These are phyloP conservation scores for Colletotrichum echinochloae DNA, from an alignment of 2,329 filamentous ascomycete genomes.

Conservation along the genomic window DNA sequence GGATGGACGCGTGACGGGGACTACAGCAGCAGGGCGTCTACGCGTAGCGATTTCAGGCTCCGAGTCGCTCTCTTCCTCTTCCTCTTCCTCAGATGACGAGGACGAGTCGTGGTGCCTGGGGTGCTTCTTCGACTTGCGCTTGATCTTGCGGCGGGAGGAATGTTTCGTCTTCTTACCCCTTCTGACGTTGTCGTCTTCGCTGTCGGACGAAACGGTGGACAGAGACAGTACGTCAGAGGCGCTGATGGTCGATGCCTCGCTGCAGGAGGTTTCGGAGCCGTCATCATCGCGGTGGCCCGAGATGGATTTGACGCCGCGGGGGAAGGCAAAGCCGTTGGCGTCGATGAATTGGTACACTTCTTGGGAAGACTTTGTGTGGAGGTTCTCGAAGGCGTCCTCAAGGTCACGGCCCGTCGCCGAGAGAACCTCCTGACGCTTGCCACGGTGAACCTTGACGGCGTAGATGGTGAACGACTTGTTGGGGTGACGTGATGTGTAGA, in stretches of 20 bases:
- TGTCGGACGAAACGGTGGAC: slow-evolving; percentile 25
- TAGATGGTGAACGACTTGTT: slow-evolving; percentile 65
- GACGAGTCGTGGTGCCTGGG: slow-evolving; percentile 8
- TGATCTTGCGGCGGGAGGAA: slow-evolving; percentile 15
- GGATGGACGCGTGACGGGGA: slow-evolving; percentile 15
- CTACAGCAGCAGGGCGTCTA: slow-evolving; percentile 37
- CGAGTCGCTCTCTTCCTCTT: slow-evolving; percentile 10
- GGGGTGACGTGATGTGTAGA: slow-evolving; percentile 32
- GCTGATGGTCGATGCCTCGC: slow-evolving; percentile 31
- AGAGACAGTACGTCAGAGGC: slow-evolving; percentile 29
- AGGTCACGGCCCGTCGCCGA: slow-evolving; percentile 48
- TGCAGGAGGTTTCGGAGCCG: slow-evolving; percentile 29
- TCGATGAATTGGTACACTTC: slow-evolving; percentile 47
- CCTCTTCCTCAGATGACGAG: slow-evolving; percentile 5
- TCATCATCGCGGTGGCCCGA: slow-evolving; percentile 1
- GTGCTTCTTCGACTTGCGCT: slow-evolving; percentile 24
- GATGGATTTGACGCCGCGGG: slow-evolving; percentile 32
- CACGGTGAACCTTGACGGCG: slow-evolving; percentile 81
- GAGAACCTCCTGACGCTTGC: slow-evolving; percentile 70
- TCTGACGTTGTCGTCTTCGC: slow-evolving; percentile 12
- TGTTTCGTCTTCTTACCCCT: slow-evolving; percentile 25
- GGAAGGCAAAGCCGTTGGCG: slow-evolving; percentile 50
- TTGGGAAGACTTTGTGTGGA: slow-evolving; percentile 55
- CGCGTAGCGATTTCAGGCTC: slow-evolving; percentile 43
- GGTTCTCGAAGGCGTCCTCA: slow-evolving; percentile 50